Evolutionary conservation across 2,329 filamentous ascomycete species (phyloP).

Genomic region (Pseudogymnoascus sp.): DNA sequence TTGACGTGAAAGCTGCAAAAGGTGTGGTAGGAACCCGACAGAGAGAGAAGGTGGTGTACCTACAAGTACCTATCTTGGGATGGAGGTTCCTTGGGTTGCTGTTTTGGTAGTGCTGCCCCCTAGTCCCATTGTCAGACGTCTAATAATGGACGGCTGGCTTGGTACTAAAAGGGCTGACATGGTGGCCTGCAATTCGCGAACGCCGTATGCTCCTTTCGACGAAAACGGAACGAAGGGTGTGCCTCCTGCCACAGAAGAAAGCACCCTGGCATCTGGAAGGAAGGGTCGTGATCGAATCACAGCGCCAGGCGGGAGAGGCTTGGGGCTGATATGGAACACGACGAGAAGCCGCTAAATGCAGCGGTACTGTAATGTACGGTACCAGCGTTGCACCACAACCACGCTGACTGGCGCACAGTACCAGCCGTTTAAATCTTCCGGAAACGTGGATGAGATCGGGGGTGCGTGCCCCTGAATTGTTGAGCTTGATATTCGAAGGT

Average conservation of each 20-base stretch:
- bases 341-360: not conserved
- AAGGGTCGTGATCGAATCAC: not conserved
- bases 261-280: not conserved
- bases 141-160: not conserved
- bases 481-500: not conserved
- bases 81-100: not conserved
- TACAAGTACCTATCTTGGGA: not conserved
- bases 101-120: not conserved
- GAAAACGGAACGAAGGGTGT: not conserved
- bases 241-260: not conserved
- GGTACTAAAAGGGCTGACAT: not conserved
- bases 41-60: not conserved
- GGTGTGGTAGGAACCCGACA: not conserved
- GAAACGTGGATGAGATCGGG: not conserved
- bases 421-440: not conserved
- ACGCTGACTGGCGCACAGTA: not conserved
- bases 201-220: not conserved
- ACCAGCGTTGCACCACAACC: not conserved
- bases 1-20: not conserved
- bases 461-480: not conserved
- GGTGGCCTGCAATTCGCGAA: not conserved
- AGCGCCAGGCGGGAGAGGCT: not conserved
- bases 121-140: not conserved
- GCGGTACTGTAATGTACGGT: not conserved
- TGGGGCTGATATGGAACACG: conserved; percentile 1